Base-by-base conservation (phyloP, 345 rosid species). In the Lenwebbia sp. region DNA sequence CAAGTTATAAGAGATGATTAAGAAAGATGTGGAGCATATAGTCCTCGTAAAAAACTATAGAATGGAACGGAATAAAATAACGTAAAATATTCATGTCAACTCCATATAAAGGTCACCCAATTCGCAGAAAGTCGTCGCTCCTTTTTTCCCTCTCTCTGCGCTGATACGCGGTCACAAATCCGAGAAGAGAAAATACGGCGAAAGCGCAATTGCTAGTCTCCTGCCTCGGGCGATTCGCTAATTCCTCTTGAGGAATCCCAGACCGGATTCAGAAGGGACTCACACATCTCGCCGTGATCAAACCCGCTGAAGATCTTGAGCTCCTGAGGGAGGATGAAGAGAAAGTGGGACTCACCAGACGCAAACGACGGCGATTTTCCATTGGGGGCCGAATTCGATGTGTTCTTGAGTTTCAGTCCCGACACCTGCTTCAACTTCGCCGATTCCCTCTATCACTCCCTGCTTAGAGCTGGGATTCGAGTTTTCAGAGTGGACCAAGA, bases 111-210 rank as follows among this genome's bases (percentile, higher is more conserved):
- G n/a, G n/a, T n/a, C n/a, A n/a, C n/a, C n/a, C n/a, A n/a, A n/a
- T n/a, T n/a, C n/a, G n/a, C n/a, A n/a, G n/a, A n/a, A n/a, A n/a
- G 70, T 58, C 33, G 70, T 13, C 4, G 62, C 62, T 56, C 62
- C 26, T 55, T 9, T 26, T 5, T 26, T 2, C n/a, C n/a, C 19
- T 33, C 70, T 13, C 28, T 58, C 70, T 6, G 33, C 13, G 33
- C 70, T 1, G 33, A 13, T 0, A 58, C 9, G 7, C 9, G 0
- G 33, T 44, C 5, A n/a, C 33, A 56, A 0, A 25, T 56, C 33
- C 70, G 17, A 7, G 19, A 58, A n/a, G 17, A 7, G 19, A 58
- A n/a, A 58, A 4, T n/a, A 13, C 70, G 13, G 65, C 30, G 33
- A 58, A 13, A 26, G 70, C 33, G 37, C 70, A 1, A 1, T n/a